Base-by-base conservation (phyloP, 805 yeast species). In the Metschnikowia picachoensis region DNA sequence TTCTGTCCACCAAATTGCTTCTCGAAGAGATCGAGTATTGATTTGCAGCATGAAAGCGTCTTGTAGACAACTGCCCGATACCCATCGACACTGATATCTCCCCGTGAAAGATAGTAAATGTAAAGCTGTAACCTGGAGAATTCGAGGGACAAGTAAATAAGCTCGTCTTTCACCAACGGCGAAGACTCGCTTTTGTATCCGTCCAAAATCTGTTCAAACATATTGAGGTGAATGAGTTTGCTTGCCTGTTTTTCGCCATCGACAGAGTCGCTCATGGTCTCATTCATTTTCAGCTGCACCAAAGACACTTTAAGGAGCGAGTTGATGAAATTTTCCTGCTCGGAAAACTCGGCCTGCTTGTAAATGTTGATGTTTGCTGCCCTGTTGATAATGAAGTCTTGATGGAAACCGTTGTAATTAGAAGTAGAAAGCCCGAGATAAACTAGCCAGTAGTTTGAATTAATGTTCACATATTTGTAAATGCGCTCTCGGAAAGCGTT, bases 391-490 rank as follows among this genome's bases (percentile, higher is more conserved):
- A 69, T 66, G 51, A 65, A 70, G 47, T 72, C 76, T 39, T 69
- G 67, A 30, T 48, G 57, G 39, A 54, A 49, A 11, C 61, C 60
- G 50, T 55, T 58, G 48, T 53, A 55, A 50, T 50, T 51, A 40
- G 62, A 52, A 37, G 55, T 51, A 53, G 73, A 62, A 39, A 70
- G 60, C 8, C 76, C 76, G 30, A 68, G 61, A 47, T 60, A 60
- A 9, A 67, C 67, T 39, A 68, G 60, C 76, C 76, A 72, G 57
- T 68, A 70, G 56, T 68, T 70, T 17, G 73, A 66, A 51, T 70
- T 70, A 50, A 72, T 68, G 50, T 66, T 66, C 35, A 70, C 65
- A 54, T 67, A 68, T 48, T 71, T 72, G 57, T 70, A 72, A 39
- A 72, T 66, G 48, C 75, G 55, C 49, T 70, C 76, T 41, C 76